These are phyloP conservation scores for Thuidium tamariscinum DNA, from an alignment of 225 moss, liverwort and hornwort genomes.

Conservation along the genomic window DNA sequence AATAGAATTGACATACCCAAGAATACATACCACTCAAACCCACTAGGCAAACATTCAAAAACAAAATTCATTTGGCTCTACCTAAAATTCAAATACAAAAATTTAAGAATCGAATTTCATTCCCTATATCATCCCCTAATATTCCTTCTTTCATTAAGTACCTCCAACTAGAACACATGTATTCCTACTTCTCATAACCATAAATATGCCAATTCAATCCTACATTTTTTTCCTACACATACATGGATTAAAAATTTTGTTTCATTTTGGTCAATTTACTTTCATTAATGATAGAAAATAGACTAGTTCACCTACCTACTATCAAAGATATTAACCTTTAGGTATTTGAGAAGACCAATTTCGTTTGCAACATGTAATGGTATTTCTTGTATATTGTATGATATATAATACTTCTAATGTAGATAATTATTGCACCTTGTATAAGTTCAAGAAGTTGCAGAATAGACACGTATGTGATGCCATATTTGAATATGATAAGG, in stretches of 20 bases:
- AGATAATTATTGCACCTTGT: not conserved
- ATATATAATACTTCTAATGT: not conserved
- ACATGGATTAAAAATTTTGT: too few species aligned
- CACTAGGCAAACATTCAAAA: not conserved
- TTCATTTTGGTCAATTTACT: accelerated
- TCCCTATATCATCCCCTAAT: not conserved
- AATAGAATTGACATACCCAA: not conserved
- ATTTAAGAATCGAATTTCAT: not conserved
- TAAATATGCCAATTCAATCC: not conserved
- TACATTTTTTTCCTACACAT: not conserved
- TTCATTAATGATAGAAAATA: not conserved
- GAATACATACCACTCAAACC: not conserved
- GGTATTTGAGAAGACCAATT: accelerated
- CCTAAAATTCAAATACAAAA: too few species aligned
- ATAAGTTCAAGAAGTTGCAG: not conserved
- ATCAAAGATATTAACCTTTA: not conserved
- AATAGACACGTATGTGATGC: not conserved
- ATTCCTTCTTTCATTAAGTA: accelerated
- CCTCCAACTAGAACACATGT: not conserved
- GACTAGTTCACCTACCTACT: not conserved
- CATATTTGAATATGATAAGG: too few species aligned
- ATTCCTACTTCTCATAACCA: not conserved
- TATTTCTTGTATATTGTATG: not conserved
- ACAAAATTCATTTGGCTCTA: too few species aligned
- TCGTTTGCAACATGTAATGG: not conserved